Evolutionary conservation across 768 basidiomycete species (phyloP).

Genomic region (Xerocomellus dryophilus): DNA sequence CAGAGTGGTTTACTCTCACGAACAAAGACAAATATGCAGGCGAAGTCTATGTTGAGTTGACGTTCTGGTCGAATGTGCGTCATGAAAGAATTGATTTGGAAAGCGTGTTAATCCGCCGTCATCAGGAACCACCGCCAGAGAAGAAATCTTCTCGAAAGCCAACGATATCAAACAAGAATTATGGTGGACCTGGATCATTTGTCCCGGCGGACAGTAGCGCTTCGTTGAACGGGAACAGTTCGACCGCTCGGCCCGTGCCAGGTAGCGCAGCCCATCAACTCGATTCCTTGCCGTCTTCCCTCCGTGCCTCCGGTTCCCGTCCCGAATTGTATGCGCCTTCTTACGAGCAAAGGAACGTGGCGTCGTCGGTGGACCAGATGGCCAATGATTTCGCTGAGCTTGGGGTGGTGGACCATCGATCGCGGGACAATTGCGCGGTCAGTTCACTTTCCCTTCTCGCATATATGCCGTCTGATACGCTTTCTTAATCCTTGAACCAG

Average conservation of each 20-base stretch:
- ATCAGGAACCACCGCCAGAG: slow-evolving; percentile 73
- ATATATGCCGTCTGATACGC: slow-evolving; percentile 12
- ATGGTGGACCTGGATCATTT: slow-evolving; percentile 78
- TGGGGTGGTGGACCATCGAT: slow-evolving; percentile 46
- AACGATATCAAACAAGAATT: slow-evolving; percentile 54
- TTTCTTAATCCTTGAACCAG: slow-evolving; percentile 34
- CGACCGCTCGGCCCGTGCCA: slow-evolving; percentile 4
- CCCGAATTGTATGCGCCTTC: slow-evolving; percentile 72
- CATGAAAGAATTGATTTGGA: neutral
- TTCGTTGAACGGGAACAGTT: slow-evolving; percentile 23
- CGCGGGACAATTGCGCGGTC: slow-evolving; percentile 61
- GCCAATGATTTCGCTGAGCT: slow-evolving; percentile 67
- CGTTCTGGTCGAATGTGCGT: slow-evolving; percentile 92
- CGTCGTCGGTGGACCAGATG: slow-evolving; percentile 49
- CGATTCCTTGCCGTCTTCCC: slow-evolving; percentile 57
- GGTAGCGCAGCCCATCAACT: slow-evolving; percentile 36
- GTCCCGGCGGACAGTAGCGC: slow-evolving; percentile 45
- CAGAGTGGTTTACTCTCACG: slow-evolving; percentile 92
- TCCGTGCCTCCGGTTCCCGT: slow-evolving; percentile 60
- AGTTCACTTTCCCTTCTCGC: slow-evolving; percentile 24
- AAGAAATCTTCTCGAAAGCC: slow-evolving; percentile 56
- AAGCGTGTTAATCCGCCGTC: slow-evolving; percentile 6
- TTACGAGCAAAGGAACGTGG: slow-evolving; percentile 55
- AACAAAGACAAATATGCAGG: slow-evolving; percentile 93
- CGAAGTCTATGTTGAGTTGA: slow-evolving; percentile 93